phyloP scores from a whole-genome alignment of 768 basidiomycete genomes.

The Crucibulum laeve region DNA sequence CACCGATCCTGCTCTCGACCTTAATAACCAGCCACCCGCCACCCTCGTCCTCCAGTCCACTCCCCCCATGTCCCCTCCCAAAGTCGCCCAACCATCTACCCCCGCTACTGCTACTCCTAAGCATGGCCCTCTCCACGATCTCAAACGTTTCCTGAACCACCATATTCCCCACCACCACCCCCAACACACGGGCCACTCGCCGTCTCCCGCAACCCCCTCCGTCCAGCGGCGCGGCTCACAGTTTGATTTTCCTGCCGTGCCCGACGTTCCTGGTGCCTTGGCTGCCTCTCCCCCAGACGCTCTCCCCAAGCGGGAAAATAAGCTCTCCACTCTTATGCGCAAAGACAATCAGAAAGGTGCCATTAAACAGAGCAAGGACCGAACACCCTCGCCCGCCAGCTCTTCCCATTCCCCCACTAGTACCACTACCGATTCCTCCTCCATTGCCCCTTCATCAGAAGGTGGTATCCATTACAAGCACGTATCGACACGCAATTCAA shows the following conservation, averaged over 20 bases:
- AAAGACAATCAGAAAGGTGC: conserved; percentile 17
- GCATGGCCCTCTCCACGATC: conserved; percentile 81
- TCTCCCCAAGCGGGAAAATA: conserved; percentile 24
- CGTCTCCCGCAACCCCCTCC: conserved; percentile 9
- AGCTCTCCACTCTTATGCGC: conserved; percentile 22
- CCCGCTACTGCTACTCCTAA: conserved; percentile 15
- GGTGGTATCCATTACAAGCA: conserved; percentile 17
- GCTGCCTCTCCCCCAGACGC: conserved; percentile 13
- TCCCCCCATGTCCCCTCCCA: conserved; percentile 10
- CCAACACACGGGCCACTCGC: conserved; percentile 12
- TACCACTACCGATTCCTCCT: conserved; percentile 9
- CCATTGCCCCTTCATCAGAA: conserved; percentile 12
- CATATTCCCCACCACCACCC: conserved; percentile 67
- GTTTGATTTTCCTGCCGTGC: conserved; percentile 11
- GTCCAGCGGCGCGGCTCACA: conserved; percentile 16
- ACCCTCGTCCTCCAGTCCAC: conserved; percentile 8
- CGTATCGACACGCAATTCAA: conserved; percentile 9
- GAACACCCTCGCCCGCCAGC: conserved; percentile 32
- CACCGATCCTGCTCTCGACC: conserved; percentile 5
- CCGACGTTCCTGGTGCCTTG: conserved; percentile 16
- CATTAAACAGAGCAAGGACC: conserved; percentile 40
- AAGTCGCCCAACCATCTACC: background rate
- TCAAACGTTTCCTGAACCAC: conserved; percentile 92
- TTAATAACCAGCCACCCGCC: too few species aligned
- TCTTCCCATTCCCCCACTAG: conserved; percentile 19